Evolutionary conservation across 2,329 filamentous ascomycete species (phyloP).

Genomic region (Penicillium aurantiogriseum): DNA sequence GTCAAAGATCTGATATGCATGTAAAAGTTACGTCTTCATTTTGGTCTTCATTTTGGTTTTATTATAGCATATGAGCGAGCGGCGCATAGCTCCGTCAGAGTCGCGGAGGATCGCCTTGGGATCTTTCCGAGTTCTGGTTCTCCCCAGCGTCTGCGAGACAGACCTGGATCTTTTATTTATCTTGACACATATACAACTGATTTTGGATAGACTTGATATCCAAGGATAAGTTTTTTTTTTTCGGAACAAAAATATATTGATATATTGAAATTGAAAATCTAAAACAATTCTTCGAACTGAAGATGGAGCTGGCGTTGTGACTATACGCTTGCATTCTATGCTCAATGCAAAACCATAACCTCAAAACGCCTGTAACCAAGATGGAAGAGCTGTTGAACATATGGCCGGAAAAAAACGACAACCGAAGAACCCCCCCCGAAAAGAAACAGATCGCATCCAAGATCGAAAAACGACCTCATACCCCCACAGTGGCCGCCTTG

Average conservation of each 20-base stretch:
- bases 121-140: background rate
- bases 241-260: too few species aligned
- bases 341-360: background rate
- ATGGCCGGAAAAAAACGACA: background rate
- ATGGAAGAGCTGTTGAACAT: background rate
- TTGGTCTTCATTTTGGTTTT: constrained; percentile 15
- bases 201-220: background rate
- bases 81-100: constrained; percentile 12
- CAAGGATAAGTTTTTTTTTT: background rate
- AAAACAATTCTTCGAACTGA: background rate
- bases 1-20: constrained; percentile 16
- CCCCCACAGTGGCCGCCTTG: constrained; percentile 19
- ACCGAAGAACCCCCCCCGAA: background rate
- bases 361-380: constrained; percentile 3
- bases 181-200: constrained; percentile 8
- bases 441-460: background rate
- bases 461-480: background rate
- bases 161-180: constrained; percentile 7
- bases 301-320: background rate
- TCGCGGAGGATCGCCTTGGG: background rate
- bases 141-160: constrained; percentile 8
- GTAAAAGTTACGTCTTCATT: constrained; percentile 17
- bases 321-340: constrained; percentile 2
- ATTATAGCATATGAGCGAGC: constrained; percentile 26
- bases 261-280: background rate